Evolutionary conservation across 352 stramenopile species (phyloP).

Genomic region (Pilasporangium apinafurcum): DNA sequence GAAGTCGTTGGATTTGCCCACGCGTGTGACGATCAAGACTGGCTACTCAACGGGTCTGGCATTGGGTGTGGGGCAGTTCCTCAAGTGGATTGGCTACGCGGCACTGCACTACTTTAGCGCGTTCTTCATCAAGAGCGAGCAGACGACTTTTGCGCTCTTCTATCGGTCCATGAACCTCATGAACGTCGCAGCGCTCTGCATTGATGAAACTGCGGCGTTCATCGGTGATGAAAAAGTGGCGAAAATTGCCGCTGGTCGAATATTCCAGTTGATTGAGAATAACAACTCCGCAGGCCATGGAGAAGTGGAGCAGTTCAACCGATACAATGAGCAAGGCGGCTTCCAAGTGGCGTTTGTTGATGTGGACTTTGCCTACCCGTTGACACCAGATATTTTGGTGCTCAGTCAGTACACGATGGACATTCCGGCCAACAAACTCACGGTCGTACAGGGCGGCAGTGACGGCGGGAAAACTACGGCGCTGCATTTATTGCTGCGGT

Average conservation of each 20-base stretch:
- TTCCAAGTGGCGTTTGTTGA: background rate
- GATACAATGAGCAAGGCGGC: no score
- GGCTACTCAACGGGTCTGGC: conserved; percentile 1
- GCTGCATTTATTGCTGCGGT: conserved; percentile 1
- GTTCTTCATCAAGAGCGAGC: conserved; percentile 1
- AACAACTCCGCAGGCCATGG: conserved; percentile 2
- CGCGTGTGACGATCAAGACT: conserved; percentile 4
- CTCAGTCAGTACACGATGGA: background rate
- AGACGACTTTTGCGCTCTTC: conserved; percentile 1
- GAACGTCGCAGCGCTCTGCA: conserved; percentile 13
- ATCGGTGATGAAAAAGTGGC: conserved; percentile 12
- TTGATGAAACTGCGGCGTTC: conserved; percentile 13
- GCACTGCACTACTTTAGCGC: conserved; percentile 4
- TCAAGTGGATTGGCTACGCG: conserved; percentile 4
- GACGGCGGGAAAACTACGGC: conserved; percentile 1
- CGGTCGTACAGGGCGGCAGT: conserved; percentile 1
- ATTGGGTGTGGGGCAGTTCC: conserved; percentile 1
- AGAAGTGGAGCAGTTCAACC: background rate
- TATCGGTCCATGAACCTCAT: conserved; percentile 9
- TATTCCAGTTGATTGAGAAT: conserved; percentile 11
- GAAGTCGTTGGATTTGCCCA: conserved; percentile 3
- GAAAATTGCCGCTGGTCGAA: conserved; percentile 6
- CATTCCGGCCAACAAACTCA: background rate
- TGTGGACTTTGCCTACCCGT: conserved; percentile 1
- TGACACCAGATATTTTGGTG: background rate